Evolutionary conservation across 164 flowering plant genomes (phyloP).

Genomic region (Berberis thunbergii): DNA sequence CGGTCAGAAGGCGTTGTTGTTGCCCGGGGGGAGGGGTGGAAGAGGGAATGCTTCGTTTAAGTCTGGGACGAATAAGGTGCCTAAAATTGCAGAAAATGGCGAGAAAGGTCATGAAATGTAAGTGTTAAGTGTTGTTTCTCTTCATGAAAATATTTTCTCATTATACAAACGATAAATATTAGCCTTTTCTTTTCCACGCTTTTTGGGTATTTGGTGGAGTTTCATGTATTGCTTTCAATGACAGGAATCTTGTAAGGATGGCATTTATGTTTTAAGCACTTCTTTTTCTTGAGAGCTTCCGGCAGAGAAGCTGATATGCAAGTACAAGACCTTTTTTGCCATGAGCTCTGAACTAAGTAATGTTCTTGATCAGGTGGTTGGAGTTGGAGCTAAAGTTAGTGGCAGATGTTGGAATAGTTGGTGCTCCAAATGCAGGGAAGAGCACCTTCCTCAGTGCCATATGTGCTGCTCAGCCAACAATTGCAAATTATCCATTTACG

Average conservation of each 20-base stretch:
- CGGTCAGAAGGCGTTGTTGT: slow-evolving; percentile 71
- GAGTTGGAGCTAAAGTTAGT: slow-evolving; percentile 92
- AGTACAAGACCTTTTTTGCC: too few species aligned
- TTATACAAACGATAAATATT: background rate
- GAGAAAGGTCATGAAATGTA: slow-evolving; percentile 92
- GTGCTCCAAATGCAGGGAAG: slow-evolving; percentile 99
- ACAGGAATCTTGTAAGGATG: too few species aligned
- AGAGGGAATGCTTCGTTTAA: slow-evolving; percentile 93
- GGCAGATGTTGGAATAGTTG: slow-evolving; percentile 97
- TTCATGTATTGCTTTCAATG: too few species aligned
- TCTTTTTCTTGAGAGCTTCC: too few species aligned
- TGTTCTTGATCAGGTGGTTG: slow-evolving; percentile 70
- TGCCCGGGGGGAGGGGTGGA: slow-evolving; percentile 96
- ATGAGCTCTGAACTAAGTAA: slow-evolving; percentile 6
- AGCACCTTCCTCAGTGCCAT: slow-evolving; percentile 86
- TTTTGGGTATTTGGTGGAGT: too few species aligned
- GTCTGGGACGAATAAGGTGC: slow-evolving; percentile 77
- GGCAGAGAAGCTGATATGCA: too few species aligned
- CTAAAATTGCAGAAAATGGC: slow-evolving; percentile 90
- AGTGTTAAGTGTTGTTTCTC: slow-evolving; percentile 19
- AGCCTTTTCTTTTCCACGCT: too few species aligned
- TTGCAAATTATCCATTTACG: slow-evolving; percentile 95
- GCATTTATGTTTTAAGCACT: too few species aligned
- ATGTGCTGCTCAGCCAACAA: slow-evolving; percentile 88
- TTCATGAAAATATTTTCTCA: too few species aligned